A percentile compares a stretch with the other conserved stretches of the same genome.
phyloP scores from a whole-genome alignment of 345 rosid genomes.

The Acer yangbiense region DNA sequence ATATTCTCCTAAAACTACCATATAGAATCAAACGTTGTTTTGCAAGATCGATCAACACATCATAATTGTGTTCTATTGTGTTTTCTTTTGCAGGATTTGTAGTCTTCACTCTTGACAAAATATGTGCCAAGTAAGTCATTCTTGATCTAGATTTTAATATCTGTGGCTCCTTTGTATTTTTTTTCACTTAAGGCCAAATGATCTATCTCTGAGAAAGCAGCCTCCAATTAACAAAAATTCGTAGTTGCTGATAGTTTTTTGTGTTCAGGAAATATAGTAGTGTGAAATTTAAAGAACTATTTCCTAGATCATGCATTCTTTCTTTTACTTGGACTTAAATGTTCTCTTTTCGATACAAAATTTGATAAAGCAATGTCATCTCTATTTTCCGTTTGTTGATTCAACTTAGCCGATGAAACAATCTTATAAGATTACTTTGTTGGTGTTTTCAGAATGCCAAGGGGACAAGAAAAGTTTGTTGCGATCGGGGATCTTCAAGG shows the following conservation, averaged over 20 bases:
- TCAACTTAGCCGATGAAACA: background rate
- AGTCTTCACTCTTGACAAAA: conserved; percentile 65
- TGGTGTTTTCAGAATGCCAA: conserved; percentile 57
- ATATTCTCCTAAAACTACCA: background rate
- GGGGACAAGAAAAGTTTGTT: conserved; percentile 75
- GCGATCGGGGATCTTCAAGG: conserved; percentile 75
- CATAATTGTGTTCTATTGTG: background rate
- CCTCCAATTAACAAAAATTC: background rate
- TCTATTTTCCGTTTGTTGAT: background rate
- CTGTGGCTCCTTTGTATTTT: background rate
- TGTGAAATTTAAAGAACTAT: background rate
- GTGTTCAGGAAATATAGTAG: background rate
- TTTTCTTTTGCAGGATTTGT: conserved; percentile 52
- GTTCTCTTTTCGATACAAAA: background rate
- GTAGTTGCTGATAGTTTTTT: background rate
- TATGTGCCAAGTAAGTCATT: conserved; percentile 57
- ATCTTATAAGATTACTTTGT: conserved; percentile 12
- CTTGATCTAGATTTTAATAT: background rate
- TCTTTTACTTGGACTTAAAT: background rate
- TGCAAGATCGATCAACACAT: background rate
- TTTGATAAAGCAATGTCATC: background rate
- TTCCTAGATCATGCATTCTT: conserved; percentile 7
- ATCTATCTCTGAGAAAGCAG: background rate
- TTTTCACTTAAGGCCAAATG: too few relatives aligned
- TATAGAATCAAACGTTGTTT: background rate